A percentile compares a stretch with the other conserved stretches of the same genome.
phyloP scores from a whole-genome alignment of 768 basidiomycete species.

The Tulasnella calospora region DNA sequence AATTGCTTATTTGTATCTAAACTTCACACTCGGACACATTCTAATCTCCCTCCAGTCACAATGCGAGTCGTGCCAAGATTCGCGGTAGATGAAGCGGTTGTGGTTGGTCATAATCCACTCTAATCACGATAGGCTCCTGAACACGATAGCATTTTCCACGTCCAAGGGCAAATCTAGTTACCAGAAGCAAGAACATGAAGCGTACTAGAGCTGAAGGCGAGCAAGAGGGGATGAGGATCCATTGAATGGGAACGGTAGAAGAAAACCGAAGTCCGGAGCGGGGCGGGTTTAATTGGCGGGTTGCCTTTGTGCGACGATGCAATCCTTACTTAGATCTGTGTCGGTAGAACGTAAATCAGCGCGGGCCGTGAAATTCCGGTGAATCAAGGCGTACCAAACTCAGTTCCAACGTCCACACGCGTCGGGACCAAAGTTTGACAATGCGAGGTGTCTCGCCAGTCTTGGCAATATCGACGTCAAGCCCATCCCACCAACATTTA shows the following conservation, averaged over 20 bases:
- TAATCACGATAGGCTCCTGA: neutral
- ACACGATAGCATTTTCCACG: neutral
- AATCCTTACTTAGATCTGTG: neutral
- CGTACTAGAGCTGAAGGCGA: neutral
- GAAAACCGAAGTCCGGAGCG: neutral
- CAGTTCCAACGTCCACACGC: slow-evolving; percentile 97
- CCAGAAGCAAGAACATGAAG: neutral
- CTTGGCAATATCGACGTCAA: slow-evolving; percentile 77
- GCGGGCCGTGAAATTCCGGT: neutral
- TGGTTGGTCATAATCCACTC: neutral
- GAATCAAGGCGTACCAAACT: slow-evolving; percentile 59
- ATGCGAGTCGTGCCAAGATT: neutral
- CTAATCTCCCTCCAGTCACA: neutral
- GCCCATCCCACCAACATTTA: slow-evolving; percentile 99
- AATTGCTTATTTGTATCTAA: neutral
- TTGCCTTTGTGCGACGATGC: neutral
- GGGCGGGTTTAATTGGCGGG: neutral
- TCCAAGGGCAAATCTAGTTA: neutral
- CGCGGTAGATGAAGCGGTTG: neutral
- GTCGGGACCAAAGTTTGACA: slow-evolving; percentile 91
- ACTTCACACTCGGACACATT: neutral
- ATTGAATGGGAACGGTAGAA: too few relatives aligned
- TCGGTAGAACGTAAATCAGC: neutral
- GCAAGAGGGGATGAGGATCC: neutral
- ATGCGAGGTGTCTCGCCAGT: slow-evolving; percentile 49